Percentiles rank a stretch among this genome's conserved stretches.
Conservation (phyloP, 225 moss, liverwort and hornwort species). For the Pseudisothecium myosuroides region DNA sequence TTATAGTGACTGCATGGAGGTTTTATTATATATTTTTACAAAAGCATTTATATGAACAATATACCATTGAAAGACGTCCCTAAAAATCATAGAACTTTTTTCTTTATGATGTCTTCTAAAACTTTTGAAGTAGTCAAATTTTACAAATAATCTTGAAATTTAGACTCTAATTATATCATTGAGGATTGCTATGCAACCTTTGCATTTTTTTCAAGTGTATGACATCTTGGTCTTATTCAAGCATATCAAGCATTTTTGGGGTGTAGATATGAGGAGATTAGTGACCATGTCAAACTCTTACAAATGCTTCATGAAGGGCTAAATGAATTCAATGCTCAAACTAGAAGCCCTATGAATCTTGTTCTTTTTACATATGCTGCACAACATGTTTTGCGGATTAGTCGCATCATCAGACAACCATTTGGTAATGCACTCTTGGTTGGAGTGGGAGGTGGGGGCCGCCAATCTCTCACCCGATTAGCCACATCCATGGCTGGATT, state of each 20-base stretch:
- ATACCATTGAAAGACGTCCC: not conserved
- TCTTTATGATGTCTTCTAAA: not conserved
- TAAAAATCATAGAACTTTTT: not conserved
- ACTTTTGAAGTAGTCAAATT: not conserved
- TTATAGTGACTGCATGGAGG: not conserved
- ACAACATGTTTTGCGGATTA: constrained; percentile 68
- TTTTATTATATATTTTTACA: accelerated
- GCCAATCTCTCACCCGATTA: constrained; percentile 68
- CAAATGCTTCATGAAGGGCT: constrained; percentile 51
- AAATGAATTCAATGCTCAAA: constrained; percentile 69
- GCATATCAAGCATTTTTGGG: not conserved
- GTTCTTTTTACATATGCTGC: constrained; percentile 78
- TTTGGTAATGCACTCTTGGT: constrained; percentile 80
- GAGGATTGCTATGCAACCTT: not conserved
- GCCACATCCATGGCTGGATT: constrained; percentile 80
- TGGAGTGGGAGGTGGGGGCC: constrained; percentile 74
- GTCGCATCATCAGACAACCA: constrained; percentile 81
- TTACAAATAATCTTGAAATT: not conserved
- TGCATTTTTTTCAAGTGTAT: not conserved
- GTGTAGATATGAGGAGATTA: constrained; percentile 63
- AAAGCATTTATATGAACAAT: not conserved
- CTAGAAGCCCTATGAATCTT: constrained; percentile 60
- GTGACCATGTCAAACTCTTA: constrained; percentile 49
- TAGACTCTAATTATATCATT: not conserved
- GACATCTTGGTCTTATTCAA: not conserved